Evolutionary conservation across 768 basidiomycete species (phyloP), one percentile per base, ranked within the genome.

Genomic region (Tephrocybe sp.): DNA sequence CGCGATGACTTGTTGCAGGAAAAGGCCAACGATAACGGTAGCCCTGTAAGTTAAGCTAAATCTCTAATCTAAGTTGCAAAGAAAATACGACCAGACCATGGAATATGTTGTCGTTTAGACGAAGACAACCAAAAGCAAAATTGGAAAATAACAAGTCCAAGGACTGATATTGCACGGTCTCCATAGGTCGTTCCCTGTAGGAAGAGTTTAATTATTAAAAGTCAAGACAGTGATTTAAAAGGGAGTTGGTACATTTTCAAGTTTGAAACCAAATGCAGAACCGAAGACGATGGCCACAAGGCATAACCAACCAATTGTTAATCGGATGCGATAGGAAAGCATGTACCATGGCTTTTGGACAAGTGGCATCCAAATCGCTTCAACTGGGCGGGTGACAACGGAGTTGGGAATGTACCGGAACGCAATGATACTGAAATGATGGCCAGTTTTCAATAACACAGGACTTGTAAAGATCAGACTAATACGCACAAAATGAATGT

Each of bases 1-100:
- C 1, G 93, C 93, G 40, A 95, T 80, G 14, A 73, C 80, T 71
- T 94, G 92, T 64, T 97, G 93, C 38, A 87, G 59, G 68, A 93
- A 85, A 16, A 95, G 72, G 16, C 93, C 93, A 42, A 92, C 85
- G 51, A 94, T 84, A 60, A 93, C 81, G n/a, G 92, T 92, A 12
- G 82, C 86, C 89, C 87, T 87, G 38, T 2, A 42, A 31, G 10
- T 32, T 5, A 23, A 45, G 19, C 13, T 33, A 5, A 48, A 54
- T 14, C 55, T 50, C 40, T 30, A n/a, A n/a, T 34, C n/a, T 17
- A 14, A 31, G 36, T 9, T 26, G 8, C 41, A 22, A 38, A 40
- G 17, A 14, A 49, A 13, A 63, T 3, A 22, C n/a, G 20, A 11
- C 13, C 77, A 34, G 58, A 87, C 90, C 92, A 94, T 38, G 85